phyloP scores from a whole-genome alignment of 2,329 filamentous ascomycete species.

The Diaporthe sp. region DNA sequence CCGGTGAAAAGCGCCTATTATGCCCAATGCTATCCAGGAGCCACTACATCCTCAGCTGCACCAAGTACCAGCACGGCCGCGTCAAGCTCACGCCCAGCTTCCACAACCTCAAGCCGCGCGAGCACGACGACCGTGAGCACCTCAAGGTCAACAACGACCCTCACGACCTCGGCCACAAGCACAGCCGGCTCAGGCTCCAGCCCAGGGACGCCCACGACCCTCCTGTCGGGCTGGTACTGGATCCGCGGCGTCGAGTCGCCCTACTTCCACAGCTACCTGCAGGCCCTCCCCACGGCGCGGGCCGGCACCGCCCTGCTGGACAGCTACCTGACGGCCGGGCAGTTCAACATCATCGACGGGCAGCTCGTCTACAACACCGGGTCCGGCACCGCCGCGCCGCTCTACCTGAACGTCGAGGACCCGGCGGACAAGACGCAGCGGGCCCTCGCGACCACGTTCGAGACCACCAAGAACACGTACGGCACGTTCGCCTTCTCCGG shows the following conservation, averaged over 20 bases:
- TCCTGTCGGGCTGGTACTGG: constrained; percentile 62
- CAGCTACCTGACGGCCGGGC: constrained; percentile 60
- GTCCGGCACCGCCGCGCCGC: constrained; percentile 40
- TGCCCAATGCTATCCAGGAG: constrained; percentile 33
- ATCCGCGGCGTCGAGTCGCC: constrained; percentile 63
- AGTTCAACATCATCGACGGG: constrained; percentile 62
- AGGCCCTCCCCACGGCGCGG: constrained; percentile 49
- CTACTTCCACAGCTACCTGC: constrained; percentile 63
- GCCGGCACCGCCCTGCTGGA: constrained; percentile 58
- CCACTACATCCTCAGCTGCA: background rate
- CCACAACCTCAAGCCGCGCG: background rate
- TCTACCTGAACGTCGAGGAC: constrained; percentile 56
- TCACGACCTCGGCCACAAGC: constrained; percentile 25
- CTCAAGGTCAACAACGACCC: constrained; percentile 28
- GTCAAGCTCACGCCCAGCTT: background rate
- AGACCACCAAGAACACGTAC: constrained; percentile 57
- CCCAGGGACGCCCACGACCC: constrained; percentile 43
- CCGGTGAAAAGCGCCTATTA: constrained; percentile 21
- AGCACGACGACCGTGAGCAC: constrained; percentile 1
- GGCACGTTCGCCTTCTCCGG: constrained; percentile 64
- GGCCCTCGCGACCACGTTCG: constrained; percentile 60
- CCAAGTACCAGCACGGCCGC: background rate
- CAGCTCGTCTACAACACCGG: constrained; percentile 60
- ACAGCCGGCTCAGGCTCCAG: constrained; percentile 19
- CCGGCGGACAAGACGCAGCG: constrained; percentile 53